A percentile compares a stretch with the other conserved stretches of the same genome.
Conservation (phyloP, 306 rosid species). For the Cicer bijugum region DNA sequence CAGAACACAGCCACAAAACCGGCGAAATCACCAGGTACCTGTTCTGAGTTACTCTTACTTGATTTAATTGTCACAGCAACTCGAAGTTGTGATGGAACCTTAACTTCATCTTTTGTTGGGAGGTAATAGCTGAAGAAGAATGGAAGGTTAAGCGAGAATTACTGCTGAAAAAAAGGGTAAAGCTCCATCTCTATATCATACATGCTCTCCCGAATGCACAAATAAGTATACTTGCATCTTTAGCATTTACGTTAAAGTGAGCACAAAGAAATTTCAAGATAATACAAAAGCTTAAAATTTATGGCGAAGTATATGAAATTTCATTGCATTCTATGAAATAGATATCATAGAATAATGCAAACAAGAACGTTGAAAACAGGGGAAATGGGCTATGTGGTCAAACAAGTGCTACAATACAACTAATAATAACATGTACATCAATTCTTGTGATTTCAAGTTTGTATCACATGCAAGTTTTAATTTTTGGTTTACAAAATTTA, state of each 20-base stretch:
- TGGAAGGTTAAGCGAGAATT: constrained; percentile 86
- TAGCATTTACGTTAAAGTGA: constrained; percentile 26
- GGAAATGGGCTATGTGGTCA: not conserved
- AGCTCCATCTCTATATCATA: constrained; percentile 20
- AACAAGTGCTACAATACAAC: not conserved
- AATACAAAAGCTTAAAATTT: constrained; percentile 36
- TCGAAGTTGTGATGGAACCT: constrained; percentile 35
- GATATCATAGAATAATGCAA: constrained; percentile 4
- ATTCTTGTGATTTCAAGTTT: not conserved
- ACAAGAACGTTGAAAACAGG: not conserved
- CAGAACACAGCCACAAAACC: constrained; percentile 77
- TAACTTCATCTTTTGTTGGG: constrained; percentile 46
- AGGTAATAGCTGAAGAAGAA: constrained; percentile 88
- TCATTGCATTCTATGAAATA: not conserved
- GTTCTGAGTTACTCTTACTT: constrained; percentile 5
- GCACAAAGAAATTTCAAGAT: constrained; percentile 16
- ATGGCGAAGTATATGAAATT: not conserved
- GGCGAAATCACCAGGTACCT: constrained; percentile 86
- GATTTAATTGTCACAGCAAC: constrained; percentile 8
- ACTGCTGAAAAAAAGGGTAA: constrained; percentile 78
- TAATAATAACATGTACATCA: not conserved
- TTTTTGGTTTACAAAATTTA: no score
- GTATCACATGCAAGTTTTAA: not conserved
- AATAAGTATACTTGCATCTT: constrained; percentile 18
- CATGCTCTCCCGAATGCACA: constrained; percentile 26